phyloP scores from a whole-genome alignment of 192 early-diverging fungal species.

The Linnemannia elongata region DNA sequence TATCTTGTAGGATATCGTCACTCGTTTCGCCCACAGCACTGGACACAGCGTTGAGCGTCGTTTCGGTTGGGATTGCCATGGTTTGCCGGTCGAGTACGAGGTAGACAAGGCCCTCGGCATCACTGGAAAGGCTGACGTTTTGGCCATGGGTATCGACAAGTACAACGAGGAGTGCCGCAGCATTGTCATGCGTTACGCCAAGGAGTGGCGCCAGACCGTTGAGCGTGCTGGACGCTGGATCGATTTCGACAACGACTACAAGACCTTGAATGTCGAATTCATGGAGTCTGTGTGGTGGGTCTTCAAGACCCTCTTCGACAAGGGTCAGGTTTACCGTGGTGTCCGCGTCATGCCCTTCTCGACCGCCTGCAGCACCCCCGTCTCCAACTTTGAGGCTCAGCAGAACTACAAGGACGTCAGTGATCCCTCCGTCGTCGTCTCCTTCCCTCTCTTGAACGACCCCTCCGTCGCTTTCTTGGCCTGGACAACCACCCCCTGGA shows the following conservation, averaged over 20 bases:
- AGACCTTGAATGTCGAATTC: conserved; percentile 94
- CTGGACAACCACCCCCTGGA: conserved; percentile 99
- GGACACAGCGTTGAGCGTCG: conserved; percentile 98
- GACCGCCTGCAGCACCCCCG: conserved; percentile 89
- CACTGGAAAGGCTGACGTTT: conserved; percentile 89
- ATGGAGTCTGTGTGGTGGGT: conserved; percentile 99
- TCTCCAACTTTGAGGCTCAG: conserved; percentile 98
- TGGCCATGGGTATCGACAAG: conserved; percentile 94
- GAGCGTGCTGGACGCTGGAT: conserved; percentile 99
- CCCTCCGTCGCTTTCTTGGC: conserved; percentile 87
- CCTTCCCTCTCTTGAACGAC: conserved; percentile 92
- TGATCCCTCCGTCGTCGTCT: conserved; percentile 95
- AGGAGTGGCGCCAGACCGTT: conserved; percentile 94
- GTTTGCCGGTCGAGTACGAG: conserved; percentile 91
- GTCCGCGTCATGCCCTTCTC: conserved; percentile 97
- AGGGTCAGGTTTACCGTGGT: conserved; percentile 96
- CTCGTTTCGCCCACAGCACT: conserved; percentile 94
- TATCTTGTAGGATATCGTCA: conserved; percentile 88
- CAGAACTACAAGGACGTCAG: conserved; percentile 98
- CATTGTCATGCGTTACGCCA: conserved; percentile 96
- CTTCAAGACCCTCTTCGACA: conserved; percentile 95
- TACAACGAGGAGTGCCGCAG: conserved; percentile 97
- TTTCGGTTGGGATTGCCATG: conserved; percentile 98
- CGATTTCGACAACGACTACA: conserved; percentile 99
- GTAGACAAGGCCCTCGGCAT: conserved; percentile 95